Evolutionary conservation across 2,329 filamentous ascomycete genomes (phyloP), one percentile per base, ranked within the genome.

Genomic region (Fusarium domesticum): DNA sequence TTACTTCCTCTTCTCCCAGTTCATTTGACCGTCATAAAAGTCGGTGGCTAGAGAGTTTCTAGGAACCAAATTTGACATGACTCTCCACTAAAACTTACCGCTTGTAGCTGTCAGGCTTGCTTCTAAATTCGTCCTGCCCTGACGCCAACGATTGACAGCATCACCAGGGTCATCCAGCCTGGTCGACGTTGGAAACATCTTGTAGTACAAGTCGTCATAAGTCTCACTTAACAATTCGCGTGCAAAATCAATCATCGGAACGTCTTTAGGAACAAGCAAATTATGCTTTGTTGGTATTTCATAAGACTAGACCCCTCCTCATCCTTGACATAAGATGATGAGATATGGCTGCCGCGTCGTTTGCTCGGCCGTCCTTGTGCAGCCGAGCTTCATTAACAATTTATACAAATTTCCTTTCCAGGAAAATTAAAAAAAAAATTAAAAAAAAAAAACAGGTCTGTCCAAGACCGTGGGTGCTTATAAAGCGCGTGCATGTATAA

Each of bases 331-430:
- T 39, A 32, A 35, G 36, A 28, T 42, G 38, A 39, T 36, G 32
- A 18, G 44, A 47, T 23, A 23, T 10, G 20, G 20, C 17, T 42
- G 18, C 37, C 42, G 30, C 39, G 20, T 48, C 41, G 18, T 23
- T 35, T 37, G 28, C 15, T 46, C 50, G 37, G 32, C 52, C 49
- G 49, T 53, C 46, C 37, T 42, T 47, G 8, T 52, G 44, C 43
- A 52, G 52, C 36, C 7, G 31, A 33, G 47, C 43, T 42, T 47
- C 46, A 56, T 59, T 56, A 58, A 45, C 50, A 54, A 56, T 56
- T 42, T 54, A 59, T 48, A 48, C 48, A 42, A 45, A 23, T 23
- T 23, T 23, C 20, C 20, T 23, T 23, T 23, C 20, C 10, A 6
- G 20, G 20, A 23, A 23, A 23, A 10, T 23, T n/a, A n/a, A 54